Evolutionary conservation across 2,329 filamentous ascomycete species (phyloP), one percentile per base, ranked within the genome.

Genomic region (Neocatenulostroma microsporum): DNA sequence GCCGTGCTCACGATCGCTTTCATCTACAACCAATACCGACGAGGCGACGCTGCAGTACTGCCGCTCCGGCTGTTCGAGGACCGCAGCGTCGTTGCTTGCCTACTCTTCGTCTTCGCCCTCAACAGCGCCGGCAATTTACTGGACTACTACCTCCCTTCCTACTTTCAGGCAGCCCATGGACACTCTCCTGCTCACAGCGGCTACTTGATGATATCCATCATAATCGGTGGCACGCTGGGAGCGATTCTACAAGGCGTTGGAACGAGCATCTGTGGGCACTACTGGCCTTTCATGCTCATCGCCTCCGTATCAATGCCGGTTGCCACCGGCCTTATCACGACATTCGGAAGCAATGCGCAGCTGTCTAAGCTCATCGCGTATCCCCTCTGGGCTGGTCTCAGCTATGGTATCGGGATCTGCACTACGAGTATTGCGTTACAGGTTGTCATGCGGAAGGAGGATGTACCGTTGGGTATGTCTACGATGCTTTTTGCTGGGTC

Each of bases 221-320:
- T 53, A 10, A 23, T 46, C 17, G 41, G 45, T 15, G 23, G 32
- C 21, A 36, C 39, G 14, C 33, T 46, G 11, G 37, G 37, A 2
- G 13, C 41, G 11, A 21, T 49, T 5, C 7, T 46, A 10, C 34
- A 36, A 11, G 47, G 44, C 4, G 4, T 30, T 13, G 43, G 28
- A n/a, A 41, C 37, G 17, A 45, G 25, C 21, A 34, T 36, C 8
- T 38, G 54, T 7, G 58, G 57, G 5, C 62, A 60, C 44, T 62
- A 60, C 40, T 48, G 53, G 7, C 58, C 58, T 1, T 62, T 58
- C 34, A 60, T 62, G 55, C 37, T 61, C 11, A 39, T 53, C n/a
- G 47, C 46, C 6, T 55, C 52, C 1, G 28, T 56, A 7, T 44
- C 50, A 18, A 58, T 60, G 54, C 53, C 60, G 1, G 48, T 62